Conservation (phyloP, 805 yeast species). For the Pichia scutulata region DNA sequence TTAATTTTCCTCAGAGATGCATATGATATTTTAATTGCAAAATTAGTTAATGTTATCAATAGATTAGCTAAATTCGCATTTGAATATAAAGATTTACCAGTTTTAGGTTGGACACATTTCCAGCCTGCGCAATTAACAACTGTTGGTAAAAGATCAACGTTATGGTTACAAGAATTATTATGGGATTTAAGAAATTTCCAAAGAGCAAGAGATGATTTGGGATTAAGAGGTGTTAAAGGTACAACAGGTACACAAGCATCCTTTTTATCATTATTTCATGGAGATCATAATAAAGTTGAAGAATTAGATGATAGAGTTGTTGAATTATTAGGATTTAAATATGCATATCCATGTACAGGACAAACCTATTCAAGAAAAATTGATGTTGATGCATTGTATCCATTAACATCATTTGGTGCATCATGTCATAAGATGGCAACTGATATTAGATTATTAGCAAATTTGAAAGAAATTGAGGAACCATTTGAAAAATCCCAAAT, state of each 20-base stretch:
- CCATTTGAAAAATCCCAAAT: slow-evolving; percentile 98
- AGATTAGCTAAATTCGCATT: slow-evolving; percentile 82
- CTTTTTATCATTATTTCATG: slow-evolving; percentile 89
- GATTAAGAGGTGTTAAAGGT: slow-evolving; percentile 97
- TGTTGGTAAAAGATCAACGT: slow-evolving; percentile 94
- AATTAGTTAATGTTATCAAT: slow-evolving; percentile 91
- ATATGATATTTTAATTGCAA: slow-evolving; percentile 85
- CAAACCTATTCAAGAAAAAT: slow-evolving; percentile 99
- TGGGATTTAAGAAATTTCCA: slow-evolving; percentile 96
- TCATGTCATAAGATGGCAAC: slow-evolving; percentile 97
- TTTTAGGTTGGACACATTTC: slow-evolving; percentile 98
- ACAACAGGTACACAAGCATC: slow-evolving; percentile 99
- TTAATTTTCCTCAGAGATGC: slow-evolving; percentile 95
- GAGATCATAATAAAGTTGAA: slow-evolving; percentile 95
- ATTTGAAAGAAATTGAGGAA: slow-evolving; percentile 95
- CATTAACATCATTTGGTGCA: slow-evolving; percentile 91
- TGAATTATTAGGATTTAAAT: slow-evolving; percentile 86
- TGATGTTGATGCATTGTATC: slow-evolving; percentile 88
- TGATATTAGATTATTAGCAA: slow-evolving; percentile 90
- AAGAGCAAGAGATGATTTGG: slow-evolving; percentile 94
- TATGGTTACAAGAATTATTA: slow-evolving; percentile 94
- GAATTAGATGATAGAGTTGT: slow-evolving; percentile 85
- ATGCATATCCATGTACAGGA: slow-evolving; percentile 95
- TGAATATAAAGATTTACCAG: slow-evolving; percentile 91
- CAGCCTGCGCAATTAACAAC: slow-evolving; percentile 99